Evolutionary conservation across 495 filamentous ascomycete species (phyloP), one percentile per base, ranked within the genome.

Genomic region (Podospora sp.): DNA sequence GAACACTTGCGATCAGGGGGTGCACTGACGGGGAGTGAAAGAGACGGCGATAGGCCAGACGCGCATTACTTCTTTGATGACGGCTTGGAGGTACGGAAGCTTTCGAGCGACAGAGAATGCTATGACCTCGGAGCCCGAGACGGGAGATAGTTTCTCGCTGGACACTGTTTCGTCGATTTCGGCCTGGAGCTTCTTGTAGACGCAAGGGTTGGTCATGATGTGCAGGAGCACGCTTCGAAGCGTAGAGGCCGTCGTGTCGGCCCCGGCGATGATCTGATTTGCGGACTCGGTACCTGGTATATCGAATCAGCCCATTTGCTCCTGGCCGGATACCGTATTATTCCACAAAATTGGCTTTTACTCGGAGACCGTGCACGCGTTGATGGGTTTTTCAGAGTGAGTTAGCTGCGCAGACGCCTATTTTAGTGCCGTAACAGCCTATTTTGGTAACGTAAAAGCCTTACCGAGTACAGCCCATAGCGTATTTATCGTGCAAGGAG

Each of bases 181-280:
- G 0, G 70, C 73, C 75, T 84, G 80, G 62, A 90, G 81, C 55
- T 77, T 80, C 21, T 74, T 72, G 69, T 88, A 89, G 6, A 82
- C 75, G 0, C 65, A 59, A 6, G 76, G 74, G 62, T 83, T 76
- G 3, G 76, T 73, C 11, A 88, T 72, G 24, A 88, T 72, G 68
- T 82, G 82, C n/a, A 82, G 74, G 63, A 89, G 78, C 58, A 86
- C 77, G 6, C 77, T 79, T 59, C 85, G 82, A 69, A 89, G 83
- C 24, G 86, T 79, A 4, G 86, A 87, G 0, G 85, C 86, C 0
- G 86, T 87, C 7, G 87, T 88, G 66, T 90, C 88, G 20, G 83
- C 81, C 12, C 87, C 87, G 0, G 67, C 75, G 11, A 68, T 71
- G 71, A 78, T 71, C 64, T 78, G 74, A 9, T 76, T 75, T 76